A percentile compares a stretch with the other conserved stretches of the same genome.
Evolutionary conservation across 768 basidiomycete species (phyloP).

Genomic region (Leccinum boreale): DNA sequence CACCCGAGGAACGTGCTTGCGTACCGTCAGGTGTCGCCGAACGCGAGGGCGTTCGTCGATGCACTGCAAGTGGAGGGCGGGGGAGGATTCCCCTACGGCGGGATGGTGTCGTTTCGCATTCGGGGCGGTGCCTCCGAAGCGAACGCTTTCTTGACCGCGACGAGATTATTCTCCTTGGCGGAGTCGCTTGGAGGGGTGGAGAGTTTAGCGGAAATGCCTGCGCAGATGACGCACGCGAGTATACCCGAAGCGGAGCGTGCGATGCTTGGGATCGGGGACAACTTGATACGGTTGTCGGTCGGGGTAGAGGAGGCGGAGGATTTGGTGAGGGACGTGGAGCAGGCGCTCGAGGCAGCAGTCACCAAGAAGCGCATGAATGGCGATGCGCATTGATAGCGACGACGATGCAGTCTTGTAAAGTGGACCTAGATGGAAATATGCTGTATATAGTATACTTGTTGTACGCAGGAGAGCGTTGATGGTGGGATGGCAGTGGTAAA

Average conservation of each 20-base stretch:
- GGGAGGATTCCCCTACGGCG: slow-evolving; percentile 81
- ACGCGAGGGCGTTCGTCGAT: slow-evolving; percentile 65
- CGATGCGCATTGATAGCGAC: background rate
- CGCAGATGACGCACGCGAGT: slow-evolving; percentile 84
- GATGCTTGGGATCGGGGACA: slow-evolving; percentile 71
- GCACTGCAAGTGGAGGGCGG: slow-evolving; percentile 26
- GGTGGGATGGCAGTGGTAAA: background rate
- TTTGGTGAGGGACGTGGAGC: slow-evolving; percentile 44
- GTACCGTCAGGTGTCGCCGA: slow-evolving; percentile 57
- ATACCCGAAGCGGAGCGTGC: slow-evolving; percentile 68
- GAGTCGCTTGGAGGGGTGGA: slow-evolving; percentile 93
- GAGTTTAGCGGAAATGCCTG: slow-evolving; percentile 83
- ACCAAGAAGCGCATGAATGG: slow-evolving; percentile 6
- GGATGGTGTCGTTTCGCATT: slow-evolving; percentile 80
- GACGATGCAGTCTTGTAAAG: background rate
- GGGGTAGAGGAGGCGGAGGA: slow-evolving; percentile 90
- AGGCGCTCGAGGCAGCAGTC: slow-evolving; percentile 24
- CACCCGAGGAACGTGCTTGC: slow-evolving; percentile 69
- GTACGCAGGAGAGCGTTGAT: background rate
- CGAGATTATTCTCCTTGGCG: slow-evolving; percentile 74
- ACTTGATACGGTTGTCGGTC: slow-evolving; percentile 76
- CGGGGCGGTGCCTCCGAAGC: slow-evolving; percentile 51
- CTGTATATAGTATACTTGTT: background rate
- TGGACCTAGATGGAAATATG: background rate
- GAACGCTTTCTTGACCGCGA: slow-evolving; percentile 61